A percentile compares a stretch with the other conserved stretches of the same genome.
Conservation (phyloP, 768 basidiomycete species). For the Lyophyllum decastes region DNA sequence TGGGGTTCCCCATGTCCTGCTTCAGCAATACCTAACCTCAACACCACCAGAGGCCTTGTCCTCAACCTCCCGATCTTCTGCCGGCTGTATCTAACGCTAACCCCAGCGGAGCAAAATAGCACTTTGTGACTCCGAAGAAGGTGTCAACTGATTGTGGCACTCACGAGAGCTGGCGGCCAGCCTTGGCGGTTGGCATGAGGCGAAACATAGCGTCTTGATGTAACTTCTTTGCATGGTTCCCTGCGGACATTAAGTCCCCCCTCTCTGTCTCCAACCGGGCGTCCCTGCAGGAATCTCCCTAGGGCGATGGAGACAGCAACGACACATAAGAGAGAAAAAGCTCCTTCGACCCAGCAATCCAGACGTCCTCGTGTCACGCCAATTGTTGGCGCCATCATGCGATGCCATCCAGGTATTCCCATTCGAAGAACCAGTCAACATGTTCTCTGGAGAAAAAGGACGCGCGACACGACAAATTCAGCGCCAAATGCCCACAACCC, state of each 20-base stretch:
- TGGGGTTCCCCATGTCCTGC: neutral
- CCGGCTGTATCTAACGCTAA: constrained; percentile 7
- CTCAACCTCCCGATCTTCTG: constrained; percentile 10
- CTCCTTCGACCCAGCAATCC: neutral
- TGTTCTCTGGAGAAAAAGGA: neutral
- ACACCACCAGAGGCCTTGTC: neutral
- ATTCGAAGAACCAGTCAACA: neutral
- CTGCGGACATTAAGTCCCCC: neutral
- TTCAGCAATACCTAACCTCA: neutral
- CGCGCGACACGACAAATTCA: neutral
- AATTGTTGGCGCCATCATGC: neutral
- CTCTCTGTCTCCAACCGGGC: neutral
- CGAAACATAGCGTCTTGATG: constrained; percentile 2
- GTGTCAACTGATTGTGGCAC: constrained; percentile 8
- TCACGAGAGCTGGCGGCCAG: neutral
- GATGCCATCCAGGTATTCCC: neutral
- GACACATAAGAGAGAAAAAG: neutral
- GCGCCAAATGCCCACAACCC: constrained; percentile 13
- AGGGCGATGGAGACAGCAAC: neutral
- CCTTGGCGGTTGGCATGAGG: constrained; percentile 4
- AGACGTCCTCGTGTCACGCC: neutral
- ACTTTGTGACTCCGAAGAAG: constrained; percentile 2
- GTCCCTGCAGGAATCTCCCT: neutral
- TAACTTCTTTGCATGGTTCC: neutral
- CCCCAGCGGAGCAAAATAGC: constrained; percentile 10